Percentiles rank a stretch among this genome's conserved stretches.
Evolutionary conservation across 352 stramenopile genomes (phyloP).

Genomic region (Pythium brassicae): DNA sequence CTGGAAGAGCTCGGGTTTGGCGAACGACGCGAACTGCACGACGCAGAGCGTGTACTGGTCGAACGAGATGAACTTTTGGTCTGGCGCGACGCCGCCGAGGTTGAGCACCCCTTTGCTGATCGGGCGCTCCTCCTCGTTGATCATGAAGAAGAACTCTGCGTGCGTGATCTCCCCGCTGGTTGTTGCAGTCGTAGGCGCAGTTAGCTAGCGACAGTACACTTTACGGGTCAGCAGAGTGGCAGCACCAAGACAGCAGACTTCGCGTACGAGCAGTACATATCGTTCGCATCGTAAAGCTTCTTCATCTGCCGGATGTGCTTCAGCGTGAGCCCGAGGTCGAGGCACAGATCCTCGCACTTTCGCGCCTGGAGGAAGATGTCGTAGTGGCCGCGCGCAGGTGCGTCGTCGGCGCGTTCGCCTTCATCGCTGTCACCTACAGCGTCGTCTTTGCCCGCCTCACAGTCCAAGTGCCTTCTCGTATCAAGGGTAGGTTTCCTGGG

Average conservation of each 20-base stretch:
- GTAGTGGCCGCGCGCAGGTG: slow-evolving; percentile 35
- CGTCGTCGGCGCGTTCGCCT: slow-evolving; percentile 9
- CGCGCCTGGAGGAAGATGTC: slow-evolving; percentile 51
- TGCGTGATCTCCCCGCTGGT: slow-evolving; percentile 64
- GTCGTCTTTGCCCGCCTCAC: no score
- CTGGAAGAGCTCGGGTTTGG: slow-evolving; percentile 62
- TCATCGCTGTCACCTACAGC: background rate
- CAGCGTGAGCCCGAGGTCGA: slow-evolving; percentile 38
- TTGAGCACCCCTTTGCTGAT: slow-evolving; percentile 53
- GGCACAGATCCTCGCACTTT: slow-evolving; percentile 47
- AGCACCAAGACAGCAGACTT: no score
- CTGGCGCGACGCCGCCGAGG: slow-evolving; percentile 26
- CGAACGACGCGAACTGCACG: slow-evolving; percentile 52
- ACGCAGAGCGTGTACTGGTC: slow-evolving; percentile 60
- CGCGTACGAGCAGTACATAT: slow-evolving; percentile 81
- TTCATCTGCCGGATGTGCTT: slow-evolving; percentile 64
- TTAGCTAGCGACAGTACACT: background rate
- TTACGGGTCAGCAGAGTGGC: background rate
- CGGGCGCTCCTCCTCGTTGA: slow-evolving; percentile 47
- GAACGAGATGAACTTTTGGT: slow-evolving; percentile 62
- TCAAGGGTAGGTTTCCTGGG: background rate
- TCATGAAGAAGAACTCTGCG: slow-evolving; percentile 72
- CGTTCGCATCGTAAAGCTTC: slow-evolving; percentile 63
- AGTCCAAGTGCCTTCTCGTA: background rate
- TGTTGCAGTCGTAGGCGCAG: background rate